These are phyloP conservation scores for Taphrina communis DNA, from an alignment of 1,139 yeast species.

Conservation along the genomic window DNA sequence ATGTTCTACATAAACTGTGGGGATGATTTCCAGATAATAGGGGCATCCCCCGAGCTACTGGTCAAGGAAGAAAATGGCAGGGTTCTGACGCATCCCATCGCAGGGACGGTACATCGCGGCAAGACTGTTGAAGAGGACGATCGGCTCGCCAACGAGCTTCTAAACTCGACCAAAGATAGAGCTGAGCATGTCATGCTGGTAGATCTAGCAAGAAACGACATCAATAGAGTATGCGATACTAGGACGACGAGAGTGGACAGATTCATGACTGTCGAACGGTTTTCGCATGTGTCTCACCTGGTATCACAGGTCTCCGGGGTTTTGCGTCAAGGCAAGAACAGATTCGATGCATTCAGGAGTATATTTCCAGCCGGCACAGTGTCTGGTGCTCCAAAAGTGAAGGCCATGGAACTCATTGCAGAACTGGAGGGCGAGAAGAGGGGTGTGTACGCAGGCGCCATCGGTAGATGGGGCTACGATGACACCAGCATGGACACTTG, in stretches of 20 bases:
- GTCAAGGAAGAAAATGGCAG: conserved; percentile 79
- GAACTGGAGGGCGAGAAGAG: conserved; percentile 89
- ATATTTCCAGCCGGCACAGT: conserved; percentile 99
- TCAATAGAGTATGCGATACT: conserved; percentile 93
- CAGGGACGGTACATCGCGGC: conserved; percentile 93
- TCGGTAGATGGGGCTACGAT: conserved; percentile 98
- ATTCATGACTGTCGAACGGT: conserved; percentile 84
- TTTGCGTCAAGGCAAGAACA: conserved; percentile 76
- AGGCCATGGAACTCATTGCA: conserved; percentile 92
- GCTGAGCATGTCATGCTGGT: conserved; percentile 99
- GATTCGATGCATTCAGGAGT: conserved; percentile 96
- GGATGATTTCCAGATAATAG: conserved; percentile 85
- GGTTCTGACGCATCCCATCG: conserved; percentile 93
- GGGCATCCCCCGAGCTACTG: conserved; percentile 93
- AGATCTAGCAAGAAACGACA: conserved; percentile 93
- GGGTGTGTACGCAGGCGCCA: conserved; percentile 98
- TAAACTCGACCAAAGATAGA: conserved; percentile 84
- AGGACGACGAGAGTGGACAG: conserved; percentile 82
- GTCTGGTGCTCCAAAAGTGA: conserved; percentile 96
- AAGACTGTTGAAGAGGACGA: conserved; percentile 91
- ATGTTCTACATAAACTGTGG: conserved; percentile 88
- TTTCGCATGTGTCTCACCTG: conserved; percentile 96
- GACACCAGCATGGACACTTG: conserved; percentile 94
- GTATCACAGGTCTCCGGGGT: conserved; percentile 95
- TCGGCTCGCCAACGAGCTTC: conserved; percentile 71